Conservation (phyloP, 495 filamentous ascomycete species). For the Aspergillus cristatus region DNA sequence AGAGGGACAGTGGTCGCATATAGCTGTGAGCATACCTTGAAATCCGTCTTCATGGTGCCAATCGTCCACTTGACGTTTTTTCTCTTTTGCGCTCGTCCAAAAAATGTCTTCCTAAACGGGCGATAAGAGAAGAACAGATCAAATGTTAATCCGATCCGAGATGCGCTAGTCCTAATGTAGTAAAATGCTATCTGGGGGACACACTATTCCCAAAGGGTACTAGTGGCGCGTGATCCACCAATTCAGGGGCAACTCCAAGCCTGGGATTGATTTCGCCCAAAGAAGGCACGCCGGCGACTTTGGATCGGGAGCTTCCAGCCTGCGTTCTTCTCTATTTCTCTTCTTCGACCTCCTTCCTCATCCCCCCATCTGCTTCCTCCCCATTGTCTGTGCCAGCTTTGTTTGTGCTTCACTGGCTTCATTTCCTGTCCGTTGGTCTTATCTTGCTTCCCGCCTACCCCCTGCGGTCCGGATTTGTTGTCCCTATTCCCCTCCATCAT, state of each 20-base stretch:
- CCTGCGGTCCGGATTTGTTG: conserved; percentile 3
- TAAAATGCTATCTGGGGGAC: conserved; percentile 4
- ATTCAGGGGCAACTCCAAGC: conserved; percentile 20
- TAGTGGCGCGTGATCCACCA: background rate
- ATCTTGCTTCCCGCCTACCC: too few species aligned
- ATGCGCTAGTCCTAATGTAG: background rate
- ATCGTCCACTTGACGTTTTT: conserved; percentile 1
- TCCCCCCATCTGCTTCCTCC: conserved; percentile 16
- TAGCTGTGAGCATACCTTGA: conserved; percentile 50
- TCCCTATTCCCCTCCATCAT: conserved; percentile 8
- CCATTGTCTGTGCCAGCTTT: too few species aligned
- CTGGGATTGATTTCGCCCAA: conserved; percentile 9
- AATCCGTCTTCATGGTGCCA: conserved; percentile 86
- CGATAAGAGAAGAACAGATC: conserved; percentile 18
- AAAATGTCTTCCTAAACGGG: conserved; percentile 13
- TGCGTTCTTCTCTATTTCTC: background rate
- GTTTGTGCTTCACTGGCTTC: conserved; percentile 1
- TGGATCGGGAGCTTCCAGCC: background rate
- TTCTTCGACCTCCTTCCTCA: conserved; percentile 4
- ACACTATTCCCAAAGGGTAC: background rate
- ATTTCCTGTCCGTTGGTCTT: conserved; percentile 1
- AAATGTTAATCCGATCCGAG: conserved; percentile 14
- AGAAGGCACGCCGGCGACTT: conserved; percentile 5
- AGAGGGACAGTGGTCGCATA: background rate
- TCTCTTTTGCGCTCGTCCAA: conserved; percentile 8